Percentiles rank a stretch among this genome's conserved stretches.
phyloP scores from a whole-genome alignment of 768 basidiomycete genomes.

The Hericium alpestre region DNA sequence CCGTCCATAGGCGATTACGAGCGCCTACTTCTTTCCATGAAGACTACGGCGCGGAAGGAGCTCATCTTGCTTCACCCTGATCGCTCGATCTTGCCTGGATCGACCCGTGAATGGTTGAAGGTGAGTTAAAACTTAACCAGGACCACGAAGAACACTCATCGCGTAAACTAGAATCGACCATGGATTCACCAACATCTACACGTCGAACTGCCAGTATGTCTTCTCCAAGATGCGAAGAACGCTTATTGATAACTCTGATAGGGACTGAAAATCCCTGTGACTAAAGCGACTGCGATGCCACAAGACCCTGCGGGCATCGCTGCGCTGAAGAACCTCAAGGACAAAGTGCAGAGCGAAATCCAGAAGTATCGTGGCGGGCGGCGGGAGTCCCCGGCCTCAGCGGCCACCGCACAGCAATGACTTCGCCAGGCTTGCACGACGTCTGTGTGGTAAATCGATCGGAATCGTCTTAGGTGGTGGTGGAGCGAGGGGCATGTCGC shows the following conservation, averaged over 20 bases:
- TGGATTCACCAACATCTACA: constrained; percentile 97
- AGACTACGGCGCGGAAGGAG: constrained; percentile 97
- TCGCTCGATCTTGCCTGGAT: constrained; percentile 78
- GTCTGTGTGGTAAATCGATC: constrained; percentile 87
- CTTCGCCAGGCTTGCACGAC: constrained; percentile 81
- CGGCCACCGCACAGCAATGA: constrained; percentile 80
- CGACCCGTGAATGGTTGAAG: constrained; percentile 93
- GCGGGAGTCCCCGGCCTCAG: constrained; percentile 54
- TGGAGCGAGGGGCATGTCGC: constrained; percentile 84
- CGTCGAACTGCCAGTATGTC: constrained; percentile 72
- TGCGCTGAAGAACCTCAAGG: constrained; percentile 86
- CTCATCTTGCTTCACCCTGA: constrained; percentile 89
- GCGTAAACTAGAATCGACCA: constrained; percentile 60
- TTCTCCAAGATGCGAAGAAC: not conserved
- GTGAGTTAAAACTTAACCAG: constrained; percentile 28
- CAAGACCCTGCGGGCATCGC: constrained; percentile 84
- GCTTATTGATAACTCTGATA: constrained; percentile 19
- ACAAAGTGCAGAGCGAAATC: constrained; percentile 82
- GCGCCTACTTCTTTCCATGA: constrained; percentile 83
- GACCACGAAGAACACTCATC: no score
- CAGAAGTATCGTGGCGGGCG: constrained; percentile 71
- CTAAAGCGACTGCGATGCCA: constrained; percentile 40
- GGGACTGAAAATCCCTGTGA: constrained; percentile 60
- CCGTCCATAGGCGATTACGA: constrained; percentile 90
- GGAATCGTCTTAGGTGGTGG: constrained; percentile 94